phyloP scores from a whole-genome alignment of 2,329 filamentous ascomycete genomes.

The Ceratocystis cacaofunesta region DNA sequence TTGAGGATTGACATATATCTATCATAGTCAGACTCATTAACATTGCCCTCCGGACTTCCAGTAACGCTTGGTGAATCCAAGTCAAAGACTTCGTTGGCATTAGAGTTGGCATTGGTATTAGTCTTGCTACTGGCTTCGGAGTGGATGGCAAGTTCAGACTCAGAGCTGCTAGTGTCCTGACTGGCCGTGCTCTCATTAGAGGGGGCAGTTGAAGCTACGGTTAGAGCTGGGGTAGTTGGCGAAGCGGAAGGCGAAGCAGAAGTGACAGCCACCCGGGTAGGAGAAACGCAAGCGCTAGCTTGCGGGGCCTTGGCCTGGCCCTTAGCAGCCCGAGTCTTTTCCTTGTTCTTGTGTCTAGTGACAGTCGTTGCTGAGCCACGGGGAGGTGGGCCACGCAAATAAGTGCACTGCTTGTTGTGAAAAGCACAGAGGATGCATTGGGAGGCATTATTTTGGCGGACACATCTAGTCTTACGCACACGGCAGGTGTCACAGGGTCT shows the following conservation, averaged over 20 bases:
- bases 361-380: constrained; percentile 22
- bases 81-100: constrained; percentile 2
- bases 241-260: not conserved
- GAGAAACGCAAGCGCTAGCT: constrained; percentile 6
- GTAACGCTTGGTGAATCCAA: not conserved
- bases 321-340: constrained; percentile 15
- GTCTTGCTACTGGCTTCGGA: not conserved
- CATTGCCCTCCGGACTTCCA: not conserved
- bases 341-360: constrained; percentile 19
- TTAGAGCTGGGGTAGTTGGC: not conserved
- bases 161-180: not conserved
- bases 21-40: constrained; percentile 14
- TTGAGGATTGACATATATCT: constrained; percentile 13
- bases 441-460: constrained; percentile 42
- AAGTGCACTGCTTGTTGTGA: constrained; percentile 53
- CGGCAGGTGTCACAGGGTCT: constrained; percentile 51
- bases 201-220: not conserved
- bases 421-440: constrained; percentile 51
- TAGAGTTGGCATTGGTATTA: not conserved
- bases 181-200: not conserved
- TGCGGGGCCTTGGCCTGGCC: constrained; percentile 14
- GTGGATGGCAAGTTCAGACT: constrained; percentile 5
- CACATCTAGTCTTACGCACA: constrained; percentile 50
- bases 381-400: constrained; percentile 31
- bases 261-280: not conserved